Base-by-base conservation (phyloP, 106 monocot species). In the Xerophyta viscosa region DNA sequence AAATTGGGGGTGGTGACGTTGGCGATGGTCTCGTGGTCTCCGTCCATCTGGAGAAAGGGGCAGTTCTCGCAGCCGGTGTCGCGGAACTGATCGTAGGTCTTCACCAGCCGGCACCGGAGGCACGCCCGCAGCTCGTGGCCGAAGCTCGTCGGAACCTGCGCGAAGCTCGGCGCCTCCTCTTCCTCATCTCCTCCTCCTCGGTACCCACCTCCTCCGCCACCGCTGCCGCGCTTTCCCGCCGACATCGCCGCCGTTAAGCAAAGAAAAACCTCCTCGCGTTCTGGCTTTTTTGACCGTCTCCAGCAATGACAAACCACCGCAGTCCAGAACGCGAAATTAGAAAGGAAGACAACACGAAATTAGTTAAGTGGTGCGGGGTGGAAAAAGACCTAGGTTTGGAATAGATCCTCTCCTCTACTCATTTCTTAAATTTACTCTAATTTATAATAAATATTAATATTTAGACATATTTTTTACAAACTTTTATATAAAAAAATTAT, bases 71-170 rank as follows among this genome's bases (percentile, higher is more conserved):
- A 98, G 15, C 96, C 96, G 0, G 85, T 79, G 24, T 98, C 96
- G 58, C 86, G 81, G 43, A 98, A 98, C 84, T 96, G 94, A 47
- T 96, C 88, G 60, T 96, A 96, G 71, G 94, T 85, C 62, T 88
- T 96, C 61, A 88, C 85, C 42, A 96, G 88, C 8, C 88, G 71
- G 66, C 88, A 96, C n/a, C 88, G 94, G 50, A 89, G 88, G 56
- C 94, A 96, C 20, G 85, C 94, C 4, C 94, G 57, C 47, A 96
- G 94, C 73, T 84, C 84, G 55, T 88, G 84, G 33, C 94, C 94
- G 65, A 96, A 96, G 76, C 88, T 96, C 27, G 94, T 96, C 20
- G 94, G 94, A n/a, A 96, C 80, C 81, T 96, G 94, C 0, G 94
- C 88, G 73, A 88, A 84, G 64, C 29, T 71, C 1, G 79, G 39